These are phyloP conservation scores for Podosphaera xanthii DNA, from an alignment of 2,329 filamentous ascomycete species.

Conservation along the genomic window DNA sequence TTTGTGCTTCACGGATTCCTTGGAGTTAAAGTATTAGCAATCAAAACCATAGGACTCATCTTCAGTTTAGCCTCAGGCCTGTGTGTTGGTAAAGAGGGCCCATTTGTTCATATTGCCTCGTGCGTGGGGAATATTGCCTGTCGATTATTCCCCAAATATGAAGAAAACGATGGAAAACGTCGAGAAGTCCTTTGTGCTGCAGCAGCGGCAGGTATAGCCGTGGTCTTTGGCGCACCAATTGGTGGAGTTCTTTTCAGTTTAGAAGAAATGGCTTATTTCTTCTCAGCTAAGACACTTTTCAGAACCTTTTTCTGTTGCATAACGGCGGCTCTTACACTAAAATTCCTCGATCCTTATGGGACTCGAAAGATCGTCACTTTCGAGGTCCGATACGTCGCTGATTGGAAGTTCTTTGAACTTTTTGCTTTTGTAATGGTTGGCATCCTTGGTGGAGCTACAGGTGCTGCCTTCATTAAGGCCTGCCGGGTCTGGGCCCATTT, in stretches of 20 bases:
- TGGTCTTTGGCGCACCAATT: slow-evolving; percentile 79
- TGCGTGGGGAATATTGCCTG: slow-evolving; percentile 91
- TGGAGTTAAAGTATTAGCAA: slow-evolving; percentile 61
- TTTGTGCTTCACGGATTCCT: slow-evolving; percentile 94
- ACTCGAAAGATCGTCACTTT: slow-evolving; percentile 95
- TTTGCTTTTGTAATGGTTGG: slow-evolving; percentile 68
- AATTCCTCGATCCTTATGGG: slow-evolving; percentile 88
- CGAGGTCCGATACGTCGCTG: slow-evolving; percentile 68
- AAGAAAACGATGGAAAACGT: slow-evolving; percentile 79
- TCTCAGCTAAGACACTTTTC: slow-evolving; percentile 91
- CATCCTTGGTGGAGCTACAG: slow-evolving; percentile 58
- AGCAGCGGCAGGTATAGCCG: slow-evolving; percentile 75
- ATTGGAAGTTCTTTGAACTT: slow-evolving; percentile 91
- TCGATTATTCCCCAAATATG: slow-evolving; percentile 84
- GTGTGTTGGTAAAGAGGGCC: slow-evolving; percentile 77
- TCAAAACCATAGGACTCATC: slow-evolving; percentile 67
- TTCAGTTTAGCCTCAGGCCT: slow-evolving; percentile 81
- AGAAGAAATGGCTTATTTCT: slow-evolving; percentile 94
- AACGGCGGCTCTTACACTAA: slow-evolving; percentile 69
- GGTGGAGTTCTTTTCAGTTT: slow-evolving; percentile 81
- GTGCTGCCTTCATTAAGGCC: slow-evolving; percentile 91
- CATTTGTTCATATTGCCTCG: slow-evolving; percentile 91
- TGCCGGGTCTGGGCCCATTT: slow-evolving; percentile 73
- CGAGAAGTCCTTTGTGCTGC: slow-evolving; percentile 85
- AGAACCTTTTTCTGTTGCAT: slow-evolving; percentile 98